Evolutionary conservation across 176 grass and related monocot genomes (phyloP).

Genomic region (Chrysopogon serrulatus): DNA sequence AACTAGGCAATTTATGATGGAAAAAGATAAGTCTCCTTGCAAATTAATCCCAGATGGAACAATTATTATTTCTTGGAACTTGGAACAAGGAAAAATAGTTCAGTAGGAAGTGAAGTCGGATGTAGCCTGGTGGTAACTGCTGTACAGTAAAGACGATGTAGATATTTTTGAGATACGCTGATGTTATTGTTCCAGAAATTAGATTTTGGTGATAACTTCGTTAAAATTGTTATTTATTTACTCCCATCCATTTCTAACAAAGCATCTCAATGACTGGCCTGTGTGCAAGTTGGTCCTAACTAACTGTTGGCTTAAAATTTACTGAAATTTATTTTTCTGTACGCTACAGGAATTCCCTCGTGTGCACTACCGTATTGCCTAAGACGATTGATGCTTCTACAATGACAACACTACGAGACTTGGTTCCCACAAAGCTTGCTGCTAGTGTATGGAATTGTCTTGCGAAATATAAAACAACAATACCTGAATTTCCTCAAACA

Average conservation of each 20-base stretch:
- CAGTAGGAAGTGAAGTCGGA: too few species aligned
- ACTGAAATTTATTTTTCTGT: constrained; percentile 9
- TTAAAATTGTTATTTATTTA: constrained; percentile 10
- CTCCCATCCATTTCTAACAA: constrained; percentile 1
- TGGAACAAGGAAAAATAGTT: too few species aligned
- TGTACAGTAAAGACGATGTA: background rate
- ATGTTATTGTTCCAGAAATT: background rate
- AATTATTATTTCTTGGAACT: too few species aligned
- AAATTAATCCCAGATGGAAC: too few species aligned
- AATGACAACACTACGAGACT: constrained; percentile 75
- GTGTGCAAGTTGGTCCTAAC: background rate
- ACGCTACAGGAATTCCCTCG: constrained; percentile 78
- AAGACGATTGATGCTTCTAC: constrained; percentile 81
- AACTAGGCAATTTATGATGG: background rate
- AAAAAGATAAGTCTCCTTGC: background rate
- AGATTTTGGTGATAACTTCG: background rate
- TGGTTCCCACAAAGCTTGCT: constrained; percentile 89
- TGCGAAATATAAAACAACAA: constrained; percentile 58
- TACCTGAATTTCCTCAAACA: constrained; percentile 73
- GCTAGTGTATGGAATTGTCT: constrained; percentile 82
- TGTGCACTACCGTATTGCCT: constrained; percentile 78
- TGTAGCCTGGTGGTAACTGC: too few species aligned
- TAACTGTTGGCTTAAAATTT: background rate
- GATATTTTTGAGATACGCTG: background rate
- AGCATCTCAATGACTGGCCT: constrained; percentile 6